Conservation (phyloP, 108 stramenopile species). For the Pseudonitzschia pungens region DNA sequence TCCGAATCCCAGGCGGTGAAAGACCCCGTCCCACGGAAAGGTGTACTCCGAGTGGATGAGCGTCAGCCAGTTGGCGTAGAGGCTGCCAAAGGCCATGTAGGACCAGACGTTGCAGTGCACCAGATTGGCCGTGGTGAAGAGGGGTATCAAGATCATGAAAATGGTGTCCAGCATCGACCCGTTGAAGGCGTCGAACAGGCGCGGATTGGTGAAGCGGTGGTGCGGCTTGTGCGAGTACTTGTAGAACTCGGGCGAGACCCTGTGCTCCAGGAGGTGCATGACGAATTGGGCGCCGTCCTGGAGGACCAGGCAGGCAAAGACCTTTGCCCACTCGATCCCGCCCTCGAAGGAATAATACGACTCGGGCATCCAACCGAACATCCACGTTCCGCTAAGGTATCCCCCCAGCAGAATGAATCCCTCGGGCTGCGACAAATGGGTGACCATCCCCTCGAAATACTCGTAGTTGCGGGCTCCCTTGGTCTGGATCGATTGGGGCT, state of each 20-base stretch:
- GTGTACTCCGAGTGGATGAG: constrained; percentile 90
- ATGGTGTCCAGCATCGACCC: constrained; percentile 86
- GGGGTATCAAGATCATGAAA: constrained; percentile 88
- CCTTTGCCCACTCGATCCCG: constrained; percentile 68
- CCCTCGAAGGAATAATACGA: constrained; percentile 86
- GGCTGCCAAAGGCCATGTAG: constrained; percentile 93
- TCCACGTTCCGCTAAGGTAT: constrained; percentile 89
- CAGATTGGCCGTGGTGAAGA: constrained; percentile 78
- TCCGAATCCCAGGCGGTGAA: constrained; percentile 78
- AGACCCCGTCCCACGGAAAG: constrained; percentile 73
- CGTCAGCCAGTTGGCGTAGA: constrained; percentile 88
- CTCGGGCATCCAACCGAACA: constrained; percentile 77
- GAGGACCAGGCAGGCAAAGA: constrained; percentile 69
- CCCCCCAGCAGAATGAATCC: constrained; percentile 84
- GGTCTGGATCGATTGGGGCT: constrained; percentile 74
- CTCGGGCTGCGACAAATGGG: constrained; percentile 87
- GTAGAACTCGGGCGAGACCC: constrained; percentile 76
- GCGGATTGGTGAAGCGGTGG: constrained; percentile 92
- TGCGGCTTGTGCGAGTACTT: constrained; percentile 92
- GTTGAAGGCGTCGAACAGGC: constrained; percentile 94
- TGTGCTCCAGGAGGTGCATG: constrained; percentile 87
- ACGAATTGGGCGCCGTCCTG: constrained; percentile 86
- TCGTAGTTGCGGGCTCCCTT: constrained; percentile 69
- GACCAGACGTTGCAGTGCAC: constrained; percentile 92
- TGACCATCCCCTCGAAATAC: constrained; percentile 65